Evolutionary conservation across 257 asterid genomes (phyloP), one percentile per base, ranked within the genome.

Genomic region (Salvia splendens): DNA sequence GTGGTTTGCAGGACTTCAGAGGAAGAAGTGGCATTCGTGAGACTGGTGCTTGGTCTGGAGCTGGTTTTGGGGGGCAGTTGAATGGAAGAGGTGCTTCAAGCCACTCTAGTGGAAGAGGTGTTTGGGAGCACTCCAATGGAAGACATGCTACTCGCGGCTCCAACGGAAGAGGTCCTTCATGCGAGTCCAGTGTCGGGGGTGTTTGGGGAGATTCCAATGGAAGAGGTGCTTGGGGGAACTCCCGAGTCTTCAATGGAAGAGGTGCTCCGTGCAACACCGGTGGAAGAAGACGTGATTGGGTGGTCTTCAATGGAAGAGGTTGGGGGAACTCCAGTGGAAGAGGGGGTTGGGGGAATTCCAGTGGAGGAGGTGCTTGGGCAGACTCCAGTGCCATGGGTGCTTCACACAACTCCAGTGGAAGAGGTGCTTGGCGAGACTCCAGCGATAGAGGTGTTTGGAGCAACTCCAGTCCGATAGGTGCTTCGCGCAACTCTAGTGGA

Each of bases 331-430:
- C 7, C 40, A 35, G 4, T 6, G 7, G 49, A 9, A 43, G 63
- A 17, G 5, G 51, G 41, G 52, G 52, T 1, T 33, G 42, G 28
- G 6, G 3, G 41, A 41, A 24, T 55, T 63, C 7, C 16, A 12
- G 57, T 64, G 58, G 69, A 35, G 7, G 40, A 4, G 52, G 58
- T 35, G 61, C 2, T 20, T 20, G 70, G 80, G 65, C 76, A 84
- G 6, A 51, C 65, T 14, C 5, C 1, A 4, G 36, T 8, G 51
- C 50, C 15, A 83, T 83, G 71, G 78, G 47, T 65, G 85, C 75
- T 20, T 30, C 68, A 79, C 65, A 76, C 6, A 35, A 35, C 40
- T 35, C 40, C 40, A 35, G 7, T 35, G 40, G 40, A 35, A 4
- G 40, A 35, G 40, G 40, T 4, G 28, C 8, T 35, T 35, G 5